phyloP scores from a whole-genome alignment of 768 basidiomycete species.

The Lentinula raphanica region DNA sequence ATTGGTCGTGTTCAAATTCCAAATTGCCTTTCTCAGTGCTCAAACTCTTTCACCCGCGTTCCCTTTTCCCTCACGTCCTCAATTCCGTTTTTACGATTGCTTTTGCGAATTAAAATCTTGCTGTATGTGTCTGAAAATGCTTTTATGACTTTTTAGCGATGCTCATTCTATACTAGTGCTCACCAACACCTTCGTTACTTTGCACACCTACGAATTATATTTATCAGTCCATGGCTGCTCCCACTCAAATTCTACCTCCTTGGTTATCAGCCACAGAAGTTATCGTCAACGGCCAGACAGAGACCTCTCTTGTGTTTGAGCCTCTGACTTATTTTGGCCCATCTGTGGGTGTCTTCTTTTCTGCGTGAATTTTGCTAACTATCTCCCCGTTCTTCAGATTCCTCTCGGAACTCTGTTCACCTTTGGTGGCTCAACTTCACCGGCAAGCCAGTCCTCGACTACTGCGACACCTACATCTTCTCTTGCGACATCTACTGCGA shows the following conservation, averaged over 20 bases:
- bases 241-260: conserved; percentile 63
- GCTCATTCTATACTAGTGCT: background rate
- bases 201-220: background rate
- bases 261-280: conserved; percentile 59
- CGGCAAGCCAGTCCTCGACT: conserved; percentile 32
- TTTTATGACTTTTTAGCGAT: background rate
- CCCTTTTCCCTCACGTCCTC: background rate
- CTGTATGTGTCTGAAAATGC: background rate
- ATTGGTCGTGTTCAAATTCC: background rate
- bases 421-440: conserved; percentile 70
- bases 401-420: conserved; percentile 69
- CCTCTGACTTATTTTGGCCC: conserved; percentile 82
- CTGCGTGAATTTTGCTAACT: background rate
- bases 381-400: conserved; percentile 42
- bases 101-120: background rate
- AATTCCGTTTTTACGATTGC: background rate
- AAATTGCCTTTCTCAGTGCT: background rate
- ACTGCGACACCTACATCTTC: conserved; percentile 22
- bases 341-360: conserved; percentile 48
- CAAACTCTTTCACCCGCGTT: background rate
- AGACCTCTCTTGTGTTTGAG: conserved; percentile 51
- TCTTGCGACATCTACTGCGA: conserved; percentile 21
- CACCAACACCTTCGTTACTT: background rate
- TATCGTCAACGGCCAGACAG: conserved; percentile 51
- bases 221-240: conserved; percentile 47